Evolutionary conservation across 2,329 filamentous ascomycete genomes (phyloP).

Genomic region (Stagonosporopsis vannaccii): DNA sequence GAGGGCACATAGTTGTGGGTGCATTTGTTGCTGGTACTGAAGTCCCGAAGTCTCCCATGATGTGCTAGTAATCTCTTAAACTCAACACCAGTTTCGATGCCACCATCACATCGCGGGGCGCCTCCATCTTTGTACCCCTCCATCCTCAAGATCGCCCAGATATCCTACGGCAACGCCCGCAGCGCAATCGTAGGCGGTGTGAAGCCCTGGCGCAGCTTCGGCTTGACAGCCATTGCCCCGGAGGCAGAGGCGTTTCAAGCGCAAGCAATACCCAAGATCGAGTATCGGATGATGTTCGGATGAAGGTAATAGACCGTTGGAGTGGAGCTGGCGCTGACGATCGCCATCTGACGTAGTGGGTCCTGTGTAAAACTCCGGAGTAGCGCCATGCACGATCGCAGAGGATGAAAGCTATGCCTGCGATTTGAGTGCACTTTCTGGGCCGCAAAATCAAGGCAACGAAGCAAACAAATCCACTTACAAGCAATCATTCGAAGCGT

Average conservation of each 20-base stretch:
- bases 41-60: background rate
- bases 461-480: too few species aligned
- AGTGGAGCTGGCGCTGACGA: slow-evolving; percentile 11
- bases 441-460: background rate
- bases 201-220: background rate
- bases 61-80: background rate
- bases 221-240: slow-evolving; percentile 6
- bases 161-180: slow-evolving; percentile 1
- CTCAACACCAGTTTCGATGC: background rate
- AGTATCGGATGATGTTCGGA: background rate
- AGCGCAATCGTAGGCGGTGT: slow-evolving; percentile 5
- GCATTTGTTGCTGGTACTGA: too few species aligned
- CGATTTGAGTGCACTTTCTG: background rate
- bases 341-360: slow-evolving; percentile 16
- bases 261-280: slow-evolving; percentile 6
- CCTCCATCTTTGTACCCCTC: slow-evolving; percentile 17
- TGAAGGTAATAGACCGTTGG: background rate
- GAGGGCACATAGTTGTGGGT: slow-evolving; percentile 6
- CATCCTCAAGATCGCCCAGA: background rate
- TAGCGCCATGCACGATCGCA: slow-evolving; percentile 2
- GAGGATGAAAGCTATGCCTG: too few species aligned
- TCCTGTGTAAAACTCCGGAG: slow-evolving; percentile 7
- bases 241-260: slow-evolving; percentile 12
- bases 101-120: slow-evolving; percentile 1
- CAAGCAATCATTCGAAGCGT: too few species aligned